Evolutionary conservation across 257 asterid species (phyloP), one percentile per base, ranked within the genome.

Genomic region (Plantago elongata): DNA sequence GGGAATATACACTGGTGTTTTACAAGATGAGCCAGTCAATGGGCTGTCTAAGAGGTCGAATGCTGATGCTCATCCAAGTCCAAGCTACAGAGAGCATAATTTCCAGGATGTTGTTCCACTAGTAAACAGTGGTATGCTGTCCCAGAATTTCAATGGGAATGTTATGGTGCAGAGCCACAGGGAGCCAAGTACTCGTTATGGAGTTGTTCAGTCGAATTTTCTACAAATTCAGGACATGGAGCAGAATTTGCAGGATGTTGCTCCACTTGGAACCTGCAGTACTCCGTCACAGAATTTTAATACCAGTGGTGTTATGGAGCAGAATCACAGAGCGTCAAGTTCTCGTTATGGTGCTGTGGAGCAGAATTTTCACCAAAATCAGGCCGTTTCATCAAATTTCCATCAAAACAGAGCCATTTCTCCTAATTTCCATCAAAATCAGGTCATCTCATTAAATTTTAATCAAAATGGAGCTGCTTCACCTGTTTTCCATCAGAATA

Each of bases 1-100:
- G 1, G 83, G 70, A 54, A 45, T 76, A 15, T 82, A 72, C 70
- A 68, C 62, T 11, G 83, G 68, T 13, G 30, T 77, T 56, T 34
- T 73, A 60, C 77, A 65, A 47, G 57, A 61, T 40, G 74, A 69
- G 54, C 14, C 63, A 9, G n/a, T 62, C 56, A 49, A 38, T 58
- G 51, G 5, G 48, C 61, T 13, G 18, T 68, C 72, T 55, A 77
- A 54, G 47, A 56, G 48, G 44, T 61, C 67, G 16, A 63, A 61
- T 63, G 74, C 54, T 34, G 50, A 50, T 37, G 15, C 14, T 38
- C 29, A 38, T 46, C 58, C 40, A 45, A 57, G 62, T 56, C 61
- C 58, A 47, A 61, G 65, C 54, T 22, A 18, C 44, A 59, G 55
- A 38, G 51, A 62, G 66, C 69, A 59, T 45, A 60, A 14, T 58